Base-by-base conservation (phyloP, 257 asterid species). In the Mitragyna speciosa region DNA sequence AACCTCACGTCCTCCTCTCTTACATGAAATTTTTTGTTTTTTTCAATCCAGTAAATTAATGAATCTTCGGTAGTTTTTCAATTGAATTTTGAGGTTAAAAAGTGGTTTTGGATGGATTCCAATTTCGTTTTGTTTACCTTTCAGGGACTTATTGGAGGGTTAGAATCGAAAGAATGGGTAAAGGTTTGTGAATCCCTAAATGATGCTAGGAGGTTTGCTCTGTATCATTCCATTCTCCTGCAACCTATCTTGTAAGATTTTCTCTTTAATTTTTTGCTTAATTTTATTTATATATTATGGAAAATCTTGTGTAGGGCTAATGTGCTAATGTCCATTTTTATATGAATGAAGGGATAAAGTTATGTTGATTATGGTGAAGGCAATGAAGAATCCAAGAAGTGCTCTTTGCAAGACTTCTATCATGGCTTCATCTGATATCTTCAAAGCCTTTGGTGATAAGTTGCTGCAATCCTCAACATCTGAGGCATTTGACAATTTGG, bases 371-470 rank as follows among this genome's bases (percentile, higher is more conserved):
- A 80, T 90, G 85, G 95, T 89, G 84, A 94, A 94, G 77, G 81
- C 98, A 36, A 90, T 96, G 87, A 96, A 96, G 91, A 96, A 94
- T 76, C 99, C 99, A 67, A 92, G 98, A 86, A 96, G 99, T 90
- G 99, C 99, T 51, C 81, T 96, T 77, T 83, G 89, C 93, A 94
- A 96, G 88, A 94, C 97, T 49, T 89, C 97, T 3, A 89, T 96
- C 81, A 94, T 96, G 98, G 95, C 98, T 84, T 81, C 98, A 56
- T 72, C 96, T 70, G 99, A 94, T 87, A 81, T 96, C 75, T 94
- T 96, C 87, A 85, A 81, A 79, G 91, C 96, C 73, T 91, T 89
- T 82, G 93, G 97, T 64, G 93, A 87, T 80, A 84, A 78, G 64
- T 78, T 96, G 78, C 88, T 92, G 41, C 94, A 91, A 33, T 76